Evolutionary conservation across 352 stramenopile genomes (phyloP).

Genomic region (Elongisporangium anandrum): DNA sequence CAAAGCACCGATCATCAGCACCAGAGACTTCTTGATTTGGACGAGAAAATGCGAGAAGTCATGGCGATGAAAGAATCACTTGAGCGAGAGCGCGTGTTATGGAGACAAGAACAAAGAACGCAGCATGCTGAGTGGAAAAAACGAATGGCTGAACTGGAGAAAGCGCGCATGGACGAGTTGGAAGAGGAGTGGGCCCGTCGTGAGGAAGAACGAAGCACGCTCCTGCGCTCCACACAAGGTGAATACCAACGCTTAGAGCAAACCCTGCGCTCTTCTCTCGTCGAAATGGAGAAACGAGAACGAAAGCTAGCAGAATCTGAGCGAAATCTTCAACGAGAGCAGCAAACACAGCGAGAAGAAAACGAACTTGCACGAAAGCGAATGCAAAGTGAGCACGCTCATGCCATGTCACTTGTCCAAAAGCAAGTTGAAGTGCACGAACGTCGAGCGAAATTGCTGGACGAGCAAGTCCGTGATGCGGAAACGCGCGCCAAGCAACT

Average conservation of each 20-base stretch:
- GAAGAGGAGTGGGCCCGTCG: conserved; percentile 75
- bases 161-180: conserved; percentile 65
- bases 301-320: conserved; percentile 52
- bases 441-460: conserved; percentile 28
- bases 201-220: conserved; percentile 62
- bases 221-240: conserved; percentile 42
- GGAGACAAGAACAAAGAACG: conserved; percentile 43
- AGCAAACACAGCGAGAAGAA: conserved; percentile 51
- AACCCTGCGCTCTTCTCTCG: conserved; percentile 44
- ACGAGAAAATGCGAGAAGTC: conserved; percentile 14
- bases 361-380: conserved; percentile 43
- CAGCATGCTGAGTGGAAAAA: conserved; percentile 54
- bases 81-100: conserved; percentile 27
- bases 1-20: neutral
- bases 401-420: conserved; percentile 46
- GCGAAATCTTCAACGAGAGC: conserved; percentile 45
- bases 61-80: conserved; percentile 26
- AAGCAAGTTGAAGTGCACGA: conserved; percentile 54
- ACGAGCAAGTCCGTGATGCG: conserved; percentile 36
- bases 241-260: conserved; percentile 75
- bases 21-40: conserved; percentile 1
- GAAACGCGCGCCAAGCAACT: conserved; percentile 50
- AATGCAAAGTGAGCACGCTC: conserved; percentile 58
- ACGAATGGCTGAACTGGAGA: conserved; percentile 47
- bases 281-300: conserved; percentile 56